Conservation (phyloP, 495 filamentous ascomycete species). For the Baudoinia panamericana region DNA sequence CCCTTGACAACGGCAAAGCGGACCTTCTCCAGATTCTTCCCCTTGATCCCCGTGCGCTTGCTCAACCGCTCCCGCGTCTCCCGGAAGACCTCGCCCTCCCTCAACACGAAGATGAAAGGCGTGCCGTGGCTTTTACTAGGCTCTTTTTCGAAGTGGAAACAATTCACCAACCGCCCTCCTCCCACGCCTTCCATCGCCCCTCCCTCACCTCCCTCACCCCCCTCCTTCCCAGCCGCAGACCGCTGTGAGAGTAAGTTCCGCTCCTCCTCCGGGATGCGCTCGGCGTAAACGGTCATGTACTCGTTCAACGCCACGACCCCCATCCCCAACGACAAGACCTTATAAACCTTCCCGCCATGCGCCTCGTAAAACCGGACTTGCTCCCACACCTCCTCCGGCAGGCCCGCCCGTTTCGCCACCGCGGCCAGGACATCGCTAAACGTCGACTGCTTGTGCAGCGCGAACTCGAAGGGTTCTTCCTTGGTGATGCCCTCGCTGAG, state of each 20-base stretch:
- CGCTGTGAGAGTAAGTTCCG: slow-evolving; percentile 28
- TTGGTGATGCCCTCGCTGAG: slow-evolving; percentile 83
- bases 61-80: slow-evolving; percentile 85
- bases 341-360: slow-evolving; percentile 64
- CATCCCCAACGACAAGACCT: slow-evolving; percentile 50
- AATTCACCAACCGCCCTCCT: slow-evolving; percentile 51
- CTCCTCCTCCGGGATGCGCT: slow-evolving; percentile 72
- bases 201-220: slow-evolving; percentile 34
- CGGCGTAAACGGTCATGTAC: slow-evolving; percentile 69
- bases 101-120: slow-evolving; percentile 82
- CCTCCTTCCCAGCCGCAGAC: slow-evolving; percentile 50
- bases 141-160: slow-evolving; percentile 87
- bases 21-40: slow-evolving; percentile 96
- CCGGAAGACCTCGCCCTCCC: slow-evolving; percentile 76
- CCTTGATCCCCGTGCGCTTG: slow-evolving; percentile 83
- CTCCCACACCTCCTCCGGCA: slow-evolving; percentile 56
- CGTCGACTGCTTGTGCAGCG: slow-evolving; percentile 70
- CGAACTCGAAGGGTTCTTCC: slow-evolving; percentile 67
- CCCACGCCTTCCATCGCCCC: slow-evolving; percentile 7
- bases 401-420: slow-evolving; percentile 42
- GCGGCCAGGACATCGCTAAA: slow-evolving; percentile 61
- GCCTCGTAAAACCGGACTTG: slow-evolving; percentile 68
- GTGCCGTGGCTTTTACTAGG: slow-evolving; percentile 63
- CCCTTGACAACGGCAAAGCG: slow-evolving; percentile 79
- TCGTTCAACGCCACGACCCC: slow-evolving; percentile 65